Evolutionary conservation across 2,329 filamentous ascomycete species (phyloP), one percentile per base, ranked within the genome.

Genomic region (Gnomoniopsis sp.): DNA sequence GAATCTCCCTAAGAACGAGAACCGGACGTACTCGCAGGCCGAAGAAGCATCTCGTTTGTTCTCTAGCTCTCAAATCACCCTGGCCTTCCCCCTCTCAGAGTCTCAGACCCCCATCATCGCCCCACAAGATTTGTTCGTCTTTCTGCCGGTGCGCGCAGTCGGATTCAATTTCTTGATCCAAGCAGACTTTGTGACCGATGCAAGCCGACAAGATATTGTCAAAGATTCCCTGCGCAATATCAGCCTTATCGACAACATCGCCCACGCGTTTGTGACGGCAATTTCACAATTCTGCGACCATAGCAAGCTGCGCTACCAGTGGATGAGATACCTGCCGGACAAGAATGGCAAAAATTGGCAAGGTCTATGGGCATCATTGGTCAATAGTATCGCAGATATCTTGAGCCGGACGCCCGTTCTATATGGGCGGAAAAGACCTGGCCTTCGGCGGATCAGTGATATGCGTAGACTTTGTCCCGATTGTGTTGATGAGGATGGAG

Each of bases 121-220:
- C 34, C 62, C 67, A 7, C 78, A 81, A 53, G 65, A 75, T 7
- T 58, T 80, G 0, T 82, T 76, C 64, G 75, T 72, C 0, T 82
- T 81, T 61, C 63, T 81, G 0, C 79, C 79, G 0, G 66, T 81
- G n/a, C 66, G 73, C 0, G 63, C 66, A 4, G 67, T 72, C 47
- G 76, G 75, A 1, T 79, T 80, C 64, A 77, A 74, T 68, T 81
- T 82, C 47, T 64, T 81, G 1, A 77, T 83, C 12, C 79, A 82
- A 10, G 70, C 76, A 7, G 79, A 82, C 60, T 82, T 82, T 56
- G 76, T 77, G 43, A 80, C 75, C 0, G 65, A 74, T 17, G 78
- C 76, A 3, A 78, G 68, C 60, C 69, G 79, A 0, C 68, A 81
- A 61, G 75, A 77, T 49, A 69, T 81, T 21, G 49, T 65, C 68